Evolutionary conservation across 331 rosid genomes (phyloP).

Genomic region (Malus hybrid): DNA sequence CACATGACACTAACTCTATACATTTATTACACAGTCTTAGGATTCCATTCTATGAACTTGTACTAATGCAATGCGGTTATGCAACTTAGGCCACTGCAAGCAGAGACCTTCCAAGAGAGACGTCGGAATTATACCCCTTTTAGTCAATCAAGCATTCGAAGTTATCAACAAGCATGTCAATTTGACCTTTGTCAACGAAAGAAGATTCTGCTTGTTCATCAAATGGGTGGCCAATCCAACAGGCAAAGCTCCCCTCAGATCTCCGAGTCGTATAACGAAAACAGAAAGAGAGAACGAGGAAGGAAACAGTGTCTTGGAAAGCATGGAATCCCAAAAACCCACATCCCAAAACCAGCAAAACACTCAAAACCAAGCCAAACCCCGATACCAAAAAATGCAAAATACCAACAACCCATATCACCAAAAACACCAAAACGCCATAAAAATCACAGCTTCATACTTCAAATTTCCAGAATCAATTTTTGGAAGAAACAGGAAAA

Average conservation of each 20-base stretch:
- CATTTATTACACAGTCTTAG: not conserved
- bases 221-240: constrained; percentile 12
- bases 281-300: not conserved
- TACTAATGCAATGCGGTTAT: not conserved
- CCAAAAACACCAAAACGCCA: not conserved
- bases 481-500: not conserved
- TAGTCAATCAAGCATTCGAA: constrained; percentile 28
- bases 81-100: not conserved
- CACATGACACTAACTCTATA: not conserved
- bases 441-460: not conserved
- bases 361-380: constrained; percentile 23
- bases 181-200: not conserved
- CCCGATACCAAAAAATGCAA: constrained; percentile 26
- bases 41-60: not conserved
- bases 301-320: not conserved
- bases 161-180: not conserved
- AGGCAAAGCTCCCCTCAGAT: constrained; percentile 14
- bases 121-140: not conserved
- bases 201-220: not conserved
- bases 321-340: constrained; percentile 31
- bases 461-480: constrained; percentile 23
- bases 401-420: constrained; percentile 19
- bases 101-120: not conserved
- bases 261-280: not conserved
- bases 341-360: constrained; percentile 12